phyloP scores from a whole-genome alignment of 2,329 filamentous ascomycete species.

The Verticillium klebahnii region DNA sequence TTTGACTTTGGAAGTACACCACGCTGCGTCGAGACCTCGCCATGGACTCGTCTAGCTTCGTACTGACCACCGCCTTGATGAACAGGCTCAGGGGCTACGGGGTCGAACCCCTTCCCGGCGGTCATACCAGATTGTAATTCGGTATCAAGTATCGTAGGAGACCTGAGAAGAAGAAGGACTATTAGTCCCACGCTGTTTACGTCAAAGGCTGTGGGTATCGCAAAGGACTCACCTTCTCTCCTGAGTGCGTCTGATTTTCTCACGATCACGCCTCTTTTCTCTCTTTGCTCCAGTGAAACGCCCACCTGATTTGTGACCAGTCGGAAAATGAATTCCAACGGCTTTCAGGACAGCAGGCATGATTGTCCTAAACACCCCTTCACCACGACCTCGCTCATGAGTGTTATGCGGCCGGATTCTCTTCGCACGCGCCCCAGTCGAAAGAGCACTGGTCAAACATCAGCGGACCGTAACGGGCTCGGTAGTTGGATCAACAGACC shows the following conservation, averaged over 20 bases:
- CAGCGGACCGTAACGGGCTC: neutral
- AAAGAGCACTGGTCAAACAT: neutral
- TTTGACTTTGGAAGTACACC: neutral
- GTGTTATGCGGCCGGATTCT: neutral
- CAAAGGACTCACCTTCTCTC: neutral
- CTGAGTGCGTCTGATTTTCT: neutral
- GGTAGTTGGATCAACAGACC: neutral
- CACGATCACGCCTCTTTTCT: neutral
- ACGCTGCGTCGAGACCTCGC: neutral
- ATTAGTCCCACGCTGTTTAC: neutral
- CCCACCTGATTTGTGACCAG: neutral
- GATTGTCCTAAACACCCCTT: neutral
- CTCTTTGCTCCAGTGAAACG: neutral
- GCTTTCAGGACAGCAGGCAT: neutral
- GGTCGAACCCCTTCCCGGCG: neutral
- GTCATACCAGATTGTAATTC: neutral
- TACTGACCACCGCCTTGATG: slow-evolving; percentile 1
- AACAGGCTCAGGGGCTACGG: neutral
- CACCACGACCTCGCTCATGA: neutral
- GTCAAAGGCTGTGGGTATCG: too few relatives aligned
- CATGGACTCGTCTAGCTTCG: neutral
- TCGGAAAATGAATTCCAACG: neutral
- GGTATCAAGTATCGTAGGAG: neutral
- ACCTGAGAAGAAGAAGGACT: neutral
- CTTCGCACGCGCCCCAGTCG: neutral